Evolutionary conservation across 768 basidiomycete genomes (phyloP).

Genomic region (Trametes sanguinea): DNA sequence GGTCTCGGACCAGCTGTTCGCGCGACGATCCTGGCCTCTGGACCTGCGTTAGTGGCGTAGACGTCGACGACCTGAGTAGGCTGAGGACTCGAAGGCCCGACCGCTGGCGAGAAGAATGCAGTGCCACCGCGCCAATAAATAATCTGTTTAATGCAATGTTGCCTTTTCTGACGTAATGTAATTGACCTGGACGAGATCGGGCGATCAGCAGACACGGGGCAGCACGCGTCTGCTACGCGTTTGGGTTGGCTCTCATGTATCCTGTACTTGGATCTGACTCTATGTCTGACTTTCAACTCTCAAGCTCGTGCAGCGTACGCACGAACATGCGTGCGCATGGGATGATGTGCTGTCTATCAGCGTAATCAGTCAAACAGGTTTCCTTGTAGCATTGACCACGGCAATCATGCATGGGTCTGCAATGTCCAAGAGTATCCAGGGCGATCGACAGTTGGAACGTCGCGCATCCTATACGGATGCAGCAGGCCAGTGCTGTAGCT

Average conservation of each 20-base stretch:
- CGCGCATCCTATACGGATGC: not conserved
- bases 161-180: conserved; percentile 20
- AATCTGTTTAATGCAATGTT: conserved; percentile 7
- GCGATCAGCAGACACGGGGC: conserved; percentile 16
- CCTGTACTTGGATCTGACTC: conserved; percentile 9
- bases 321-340: not conserved
- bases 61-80: no score
- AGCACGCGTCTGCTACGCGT: not conserved
- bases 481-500: not conserved
- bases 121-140: conserved; percentile 3
- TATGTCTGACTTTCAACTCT: conserved; percentile 19
- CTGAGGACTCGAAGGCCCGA: not conserved
- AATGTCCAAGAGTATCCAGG: conserved; percentile 3
- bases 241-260: conserved; percentile 2
- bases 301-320: conserved; percentile 11
- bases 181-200: conserved; percentile 7
- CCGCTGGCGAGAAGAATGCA: not conserved
- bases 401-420: conserved; percentile 9
- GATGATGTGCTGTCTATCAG: conserved; percentile 3
- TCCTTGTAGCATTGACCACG: conserved; percentile 1
- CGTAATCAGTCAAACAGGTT: not conserved
- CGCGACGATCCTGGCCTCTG: no score
- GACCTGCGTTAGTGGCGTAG: not conserved
- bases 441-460: conserved; percentile 18
- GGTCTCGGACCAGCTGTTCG: not conserved